Conservation (phyloP, 2,329 filamentous ascomycete genomes). For the Ophiostoma montium region DNA sequence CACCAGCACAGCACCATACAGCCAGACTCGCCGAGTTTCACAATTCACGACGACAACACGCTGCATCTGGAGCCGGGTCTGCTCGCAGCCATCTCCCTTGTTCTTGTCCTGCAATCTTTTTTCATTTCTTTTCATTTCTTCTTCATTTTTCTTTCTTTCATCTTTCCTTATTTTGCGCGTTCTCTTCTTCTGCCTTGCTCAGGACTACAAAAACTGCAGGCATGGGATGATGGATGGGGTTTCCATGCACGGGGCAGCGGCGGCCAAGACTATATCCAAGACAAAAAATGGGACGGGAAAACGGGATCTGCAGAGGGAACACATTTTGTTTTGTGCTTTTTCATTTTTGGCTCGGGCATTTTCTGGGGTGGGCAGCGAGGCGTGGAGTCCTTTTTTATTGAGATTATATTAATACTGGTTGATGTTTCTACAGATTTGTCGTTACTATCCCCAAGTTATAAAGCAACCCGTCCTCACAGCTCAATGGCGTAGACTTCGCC, state of each 20-base stretch:
- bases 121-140: neutral
- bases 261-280: neutral
- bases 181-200: neutral
- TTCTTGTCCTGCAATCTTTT: neutral
- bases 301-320: neutral
- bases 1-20: no score
- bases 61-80: neutral
- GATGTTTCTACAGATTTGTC: neutral
- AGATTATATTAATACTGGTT: no score
- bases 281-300: slow-evolving; percentile 3
- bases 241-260: neutral
- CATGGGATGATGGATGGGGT: neutral
- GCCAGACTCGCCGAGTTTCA: neutral
- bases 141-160: neutral
- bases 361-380: slow-evolving; percentile 10
- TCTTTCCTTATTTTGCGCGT: neutral
- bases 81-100: slow-evolving; percentile 8
- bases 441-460: neutral
- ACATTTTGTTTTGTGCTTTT: neutral
- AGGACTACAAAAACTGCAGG: neutral
- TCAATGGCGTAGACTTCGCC: slow-evolving; percentile 8
- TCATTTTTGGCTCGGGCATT: slow-evolving; percentile 6
- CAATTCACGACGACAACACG: no score
- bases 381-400: slow-evolving; percentile 8
- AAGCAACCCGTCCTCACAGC: neutral